Base-by-base conservation (phyloP, 179 eudicot genomes). In the Spinacia oleracea region DNA sequence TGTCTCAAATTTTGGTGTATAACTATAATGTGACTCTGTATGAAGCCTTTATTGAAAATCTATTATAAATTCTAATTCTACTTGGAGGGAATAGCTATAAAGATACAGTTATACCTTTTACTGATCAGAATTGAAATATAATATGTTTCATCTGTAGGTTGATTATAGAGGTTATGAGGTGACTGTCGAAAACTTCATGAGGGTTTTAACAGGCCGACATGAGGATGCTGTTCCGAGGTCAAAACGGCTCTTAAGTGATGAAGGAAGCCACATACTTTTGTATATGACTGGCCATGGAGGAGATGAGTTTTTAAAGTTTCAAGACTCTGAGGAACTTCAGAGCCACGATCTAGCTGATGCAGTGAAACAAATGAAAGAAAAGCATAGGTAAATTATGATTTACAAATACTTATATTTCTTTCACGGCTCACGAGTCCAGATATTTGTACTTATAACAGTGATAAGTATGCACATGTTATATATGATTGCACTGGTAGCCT, bases 281-380 rank as follows among this genome's bases (percentile, higher is more conserved):
- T 95, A 95, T 75, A 95, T 95, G 98, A 93, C 98, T 14, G 98
- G 98, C 71, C 98, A 95, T 88, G 98, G 98, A 79, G 98, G 98
- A 80, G 98, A 95, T 60, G 98, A 95, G 83, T 93, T 95, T 85
- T 88, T 95, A 53, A 95, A 95, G 85, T 95, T 95, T 87, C 98
- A 95, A 85, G 98, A 95, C 75, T 87, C 91, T 10, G 98, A 95
- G 89, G 98, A 95, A 87, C 98, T 95, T 80, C 98, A 95, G 80
- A 95, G 98, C 86, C 98, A 95, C 79, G 98, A 95, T 89, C 90
- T 95, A 84, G 98, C 98, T 59, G 98, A 95, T 88, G 98, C 97
- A 27, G 98, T 95, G 75, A 95, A 89, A 79, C 98, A 95, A 88
- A 95, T 95, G 97, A 95, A 93, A 84, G 98, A 95, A 87, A 95